Evolutionary conservation across 2,329 filamentous ascomycete species (phyloP), one percentile per base, ranked within the genome.

Genomic region (Sarocladiaceae sp.): DNA sequence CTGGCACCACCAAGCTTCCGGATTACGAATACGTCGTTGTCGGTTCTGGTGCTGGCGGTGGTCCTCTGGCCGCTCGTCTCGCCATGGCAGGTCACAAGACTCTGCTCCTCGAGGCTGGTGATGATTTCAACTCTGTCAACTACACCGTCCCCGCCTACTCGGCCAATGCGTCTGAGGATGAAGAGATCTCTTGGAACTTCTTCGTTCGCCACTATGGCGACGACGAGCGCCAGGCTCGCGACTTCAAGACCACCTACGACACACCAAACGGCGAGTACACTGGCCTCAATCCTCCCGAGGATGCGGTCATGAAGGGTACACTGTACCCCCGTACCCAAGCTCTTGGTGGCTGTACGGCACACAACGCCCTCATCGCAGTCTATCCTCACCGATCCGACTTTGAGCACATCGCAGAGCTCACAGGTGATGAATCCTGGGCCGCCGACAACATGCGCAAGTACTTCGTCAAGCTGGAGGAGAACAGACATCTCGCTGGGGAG

Each of bases 21-120:
- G 65, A 61, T 17, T 86, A 86, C 60, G 82, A 86, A 55, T 86
- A 83, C 65, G 71, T 86, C 25, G 74, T 86, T 10, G 79, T 85
- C 33, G 82, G 82, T 11, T 81, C 78, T 6, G 81, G 82, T 3
- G 71, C 80, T 6, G 80, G 81, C 12, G 82, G 81, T 44, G 80
- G 76, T 15, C 80, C 80, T 7, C 63, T 84, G 4, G 80, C 81
- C 12, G 76, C 78, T 22, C 74, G 80, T 37, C 74, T 86, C 25
- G 82, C 82, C n/a, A 67, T 78, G 49, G 76, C 78, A 29, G 82
- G 82, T 36, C 74, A 79, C 66, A 78, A 74, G 57, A 79, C 79
- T 2, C 75, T 85, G n/a, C 73, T 86, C 3, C 72, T 84, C 28
- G 80, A 84, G 58, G 80, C 80, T 22, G 80, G 80, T 49, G 78